Conservation (phyloP, 75 land plant species). For the Pinus taeda region DNA sequence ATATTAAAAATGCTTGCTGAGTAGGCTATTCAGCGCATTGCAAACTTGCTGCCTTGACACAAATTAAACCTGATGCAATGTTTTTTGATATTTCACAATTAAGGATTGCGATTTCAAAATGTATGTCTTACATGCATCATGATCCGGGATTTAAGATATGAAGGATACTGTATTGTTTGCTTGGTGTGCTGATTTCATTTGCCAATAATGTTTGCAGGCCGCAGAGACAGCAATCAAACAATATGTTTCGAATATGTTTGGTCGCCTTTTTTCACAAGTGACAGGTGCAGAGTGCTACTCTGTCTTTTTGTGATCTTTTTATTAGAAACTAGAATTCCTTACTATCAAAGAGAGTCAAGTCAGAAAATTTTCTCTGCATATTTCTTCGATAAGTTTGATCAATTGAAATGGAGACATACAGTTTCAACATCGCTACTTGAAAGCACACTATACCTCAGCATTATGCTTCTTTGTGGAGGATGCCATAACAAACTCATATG, state of each 20-base stretch:
- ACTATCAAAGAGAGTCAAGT: no score
- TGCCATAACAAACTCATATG: not conserved
- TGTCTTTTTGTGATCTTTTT: no score
- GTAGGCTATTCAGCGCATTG: not conserved
- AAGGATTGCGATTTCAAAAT: not conserved
- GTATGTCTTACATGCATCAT: not conserved
- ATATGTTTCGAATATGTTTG: constrained; percentile 51
- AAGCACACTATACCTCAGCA: not conserved
- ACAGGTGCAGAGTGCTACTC: constrained; percentile 37
- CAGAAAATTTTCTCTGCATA: no score
- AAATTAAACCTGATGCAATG: not conserved
- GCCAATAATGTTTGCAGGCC: constrained; percentile 45
- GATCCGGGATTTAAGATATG: not conserved
- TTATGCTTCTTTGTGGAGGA: not conserved
- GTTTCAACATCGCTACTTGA: not conserved
- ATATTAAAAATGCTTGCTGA: no score
- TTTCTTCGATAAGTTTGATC: no score
- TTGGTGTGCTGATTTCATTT: not conserved
- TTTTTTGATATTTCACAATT: not conserved
- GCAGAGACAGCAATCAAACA: constrained; percentile 54
- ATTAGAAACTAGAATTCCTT: no score
- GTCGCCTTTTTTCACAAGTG: constrained; percentile 49
- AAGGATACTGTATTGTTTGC: not conserved
- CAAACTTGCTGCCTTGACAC: not conserved
- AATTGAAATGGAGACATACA: no score